Evolutionary conservation across 73 alveolate genomes (phyloP).

Genomic region (Paramecium sonneborni): DNA sequence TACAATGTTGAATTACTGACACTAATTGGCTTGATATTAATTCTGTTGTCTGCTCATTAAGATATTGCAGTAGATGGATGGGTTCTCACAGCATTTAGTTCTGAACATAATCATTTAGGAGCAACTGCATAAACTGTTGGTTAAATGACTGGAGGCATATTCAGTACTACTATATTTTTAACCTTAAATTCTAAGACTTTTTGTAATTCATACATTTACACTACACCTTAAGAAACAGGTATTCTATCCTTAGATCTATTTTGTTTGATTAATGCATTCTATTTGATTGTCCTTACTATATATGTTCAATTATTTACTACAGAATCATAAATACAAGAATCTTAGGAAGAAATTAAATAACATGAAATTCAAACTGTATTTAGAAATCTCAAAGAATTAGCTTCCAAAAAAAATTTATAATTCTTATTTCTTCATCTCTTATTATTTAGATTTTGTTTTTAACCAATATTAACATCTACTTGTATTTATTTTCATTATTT

Average conservation of each 20-base stretch:
- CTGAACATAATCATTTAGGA: not conserved
- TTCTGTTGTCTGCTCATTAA: slow-evolving; percentile 2
- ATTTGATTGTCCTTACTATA: not conserved
- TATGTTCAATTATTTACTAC: not conserved
- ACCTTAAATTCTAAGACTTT: not conserved
- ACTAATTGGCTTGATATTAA: slow-evolving; percentile 15
- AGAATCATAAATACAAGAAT: not conserved
- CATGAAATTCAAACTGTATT: not conserved
- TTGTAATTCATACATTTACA: not conserved
- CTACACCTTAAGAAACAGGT: not conserved
- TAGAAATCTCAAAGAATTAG: not conserved
- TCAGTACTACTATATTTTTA: not conserved
- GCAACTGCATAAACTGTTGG: not conserved
- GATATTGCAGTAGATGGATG: slow-evolving; percentile 62
- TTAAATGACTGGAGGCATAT: not conserved
- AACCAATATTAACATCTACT: not conserved
- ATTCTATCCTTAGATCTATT: not conserved
- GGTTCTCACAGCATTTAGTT: slow-evolving; percentile 42
- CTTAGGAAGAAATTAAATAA: not conserved
- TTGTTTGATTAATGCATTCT: not conserved
- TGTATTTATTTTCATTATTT: not conserved
- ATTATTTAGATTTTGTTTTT: too few species aligned
- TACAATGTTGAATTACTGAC: slow-evolving; percentile 15
- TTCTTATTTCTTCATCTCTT: too few species aligned
- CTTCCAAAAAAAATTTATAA: not conserved